Evolutionary conservation across 1,139 yeast species (phyloP).

Genomic region (Kurtzmaniella quercitrusa): DNA sequence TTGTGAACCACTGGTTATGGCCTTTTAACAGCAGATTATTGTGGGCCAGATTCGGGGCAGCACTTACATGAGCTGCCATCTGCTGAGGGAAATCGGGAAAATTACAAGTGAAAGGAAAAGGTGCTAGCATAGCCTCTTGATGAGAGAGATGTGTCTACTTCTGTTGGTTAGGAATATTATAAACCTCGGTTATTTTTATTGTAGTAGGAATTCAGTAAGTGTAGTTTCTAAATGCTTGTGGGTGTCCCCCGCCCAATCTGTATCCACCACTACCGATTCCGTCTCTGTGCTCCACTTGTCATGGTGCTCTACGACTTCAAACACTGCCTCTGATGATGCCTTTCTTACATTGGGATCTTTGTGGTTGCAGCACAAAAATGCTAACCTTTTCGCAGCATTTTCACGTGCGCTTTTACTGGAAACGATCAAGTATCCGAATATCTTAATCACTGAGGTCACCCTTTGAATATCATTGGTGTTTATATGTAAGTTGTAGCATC

Average conservation of each 20-base stretch:
- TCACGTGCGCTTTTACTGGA: slow-evolving; percentile 8
- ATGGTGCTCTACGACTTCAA: slow-evolving; percentile 16
- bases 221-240: not conserved
- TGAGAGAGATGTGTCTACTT: not conserved
- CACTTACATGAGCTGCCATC: not conserved
- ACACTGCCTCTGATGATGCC: slow-evolving; percentile 31
- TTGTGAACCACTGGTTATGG: too few relatives aligned
- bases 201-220: not conserved
- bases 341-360: slow-evolving; percentile 22
- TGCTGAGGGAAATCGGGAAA: not conserved
- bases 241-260: not conserved
- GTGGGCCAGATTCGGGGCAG: not conserved
- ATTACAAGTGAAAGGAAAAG: not conserved
- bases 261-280: slow-evolving; percentile 1
- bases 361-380: slow-evolving; percentile 28
- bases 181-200: not conserved
- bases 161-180: not conserved
- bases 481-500: slow-evolving; percentile 55
- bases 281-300: not conserved
- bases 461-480: slow-evolving; percentile 36
- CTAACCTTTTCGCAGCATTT: slow-evolving; percentile 21
- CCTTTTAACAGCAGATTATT: not conserved
- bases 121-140: not conserved
- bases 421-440: slow-evolving; percentile 31
- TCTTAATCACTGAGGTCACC: slow-evolving; percentile 26